Evolutionary conservation across 768 basidiomycete genomes (phyloP).

Genomic region (Lentinula guzmanii): DNA sequence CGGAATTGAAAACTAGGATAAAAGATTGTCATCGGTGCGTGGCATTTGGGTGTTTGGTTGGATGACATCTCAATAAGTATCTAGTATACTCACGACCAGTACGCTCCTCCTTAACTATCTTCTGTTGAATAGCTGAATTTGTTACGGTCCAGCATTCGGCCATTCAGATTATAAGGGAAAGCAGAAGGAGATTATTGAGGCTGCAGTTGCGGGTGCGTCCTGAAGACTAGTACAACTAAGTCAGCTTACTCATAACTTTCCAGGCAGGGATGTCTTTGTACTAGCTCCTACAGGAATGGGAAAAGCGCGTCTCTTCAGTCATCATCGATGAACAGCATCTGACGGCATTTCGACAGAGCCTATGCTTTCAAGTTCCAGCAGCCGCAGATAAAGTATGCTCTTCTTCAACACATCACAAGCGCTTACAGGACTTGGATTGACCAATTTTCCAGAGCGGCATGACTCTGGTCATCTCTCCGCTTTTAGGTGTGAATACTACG

Average conservation of each 20-base stretch:
- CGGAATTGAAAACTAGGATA: conserved; percentile 10
- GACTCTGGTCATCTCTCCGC: conserved; percentile 71
- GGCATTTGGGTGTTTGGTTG: neutral
- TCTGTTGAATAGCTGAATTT: neutral
- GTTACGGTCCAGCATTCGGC: conserved; percentile 50
- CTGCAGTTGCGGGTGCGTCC: conserved; percentile 53
- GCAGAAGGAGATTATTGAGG: conserved; percentile 71
- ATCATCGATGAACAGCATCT: neutral
- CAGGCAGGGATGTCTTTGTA: conserved; percentile 71
- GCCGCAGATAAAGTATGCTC: conserved; percentile 48
- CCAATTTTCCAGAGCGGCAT: conserved; percentile 46
- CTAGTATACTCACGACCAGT: conserved; percentile 4
- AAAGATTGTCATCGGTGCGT: conserved; percentile 14
- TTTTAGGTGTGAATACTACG: conserved; percentile 48
- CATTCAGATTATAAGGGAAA: conserved; percentile 68
- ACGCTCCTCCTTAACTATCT: neutral
- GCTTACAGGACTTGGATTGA: neutral
- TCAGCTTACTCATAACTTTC: neutral
- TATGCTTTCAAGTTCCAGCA: conserved; percentile 85
- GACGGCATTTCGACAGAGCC: conserved; percentile 39
- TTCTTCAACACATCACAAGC: neutral
- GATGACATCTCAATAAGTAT: neutral
- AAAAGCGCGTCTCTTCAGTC: conserved; percentile 42
- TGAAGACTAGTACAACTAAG: neutral
- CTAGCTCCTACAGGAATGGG: conserved; percentile 89